Evolutionary conservation across 371 early-diverging fungal genomes (phyloP).

Genomic region (Sporodiniella umbellata): DNA sequence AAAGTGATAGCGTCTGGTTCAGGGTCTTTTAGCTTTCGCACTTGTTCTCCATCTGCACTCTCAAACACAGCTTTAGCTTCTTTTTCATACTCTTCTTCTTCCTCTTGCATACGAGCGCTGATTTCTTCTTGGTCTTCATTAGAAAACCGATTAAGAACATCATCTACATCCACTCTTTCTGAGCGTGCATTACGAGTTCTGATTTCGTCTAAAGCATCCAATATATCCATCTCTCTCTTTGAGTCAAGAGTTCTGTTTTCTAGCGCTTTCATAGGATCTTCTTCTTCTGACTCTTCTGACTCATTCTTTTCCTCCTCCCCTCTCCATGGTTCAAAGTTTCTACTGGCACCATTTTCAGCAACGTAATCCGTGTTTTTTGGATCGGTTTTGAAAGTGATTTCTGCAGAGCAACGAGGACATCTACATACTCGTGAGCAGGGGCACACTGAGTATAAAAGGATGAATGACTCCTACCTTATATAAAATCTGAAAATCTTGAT

Average conservation of each 20-base stretch:
- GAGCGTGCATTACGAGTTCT: conserved; percentile 80
- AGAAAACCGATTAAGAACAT: conserved; percentile 52
- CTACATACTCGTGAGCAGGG: conserved; percentile 20
- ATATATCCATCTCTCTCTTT: conserved; percentile 94
- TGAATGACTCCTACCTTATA: conserved; percentile 53
- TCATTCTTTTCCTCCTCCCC: conserved; percentile 72
- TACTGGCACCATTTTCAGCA: conserved; percentile 88
- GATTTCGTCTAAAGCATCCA: conserved; percentile 95
- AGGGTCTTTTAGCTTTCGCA: conserved; percentile 59
- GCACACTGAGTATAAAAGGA: neutral
- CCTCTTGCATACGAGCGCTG: conserved; percentile 33
- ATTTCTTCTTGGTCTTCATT: conserved; percentile 38
- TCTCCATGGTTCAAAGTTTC: conserved; percentile 97
- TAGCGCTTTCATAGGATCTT: conserved; percentile 91
- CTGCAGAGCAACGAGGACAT: conserved; percentile 93
- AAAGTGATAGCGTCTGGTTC: conserved; percentile 49
- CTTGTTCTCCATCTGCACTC: conserved; percentile 65
- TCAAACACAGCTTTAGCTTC: conserved; percentile 66
- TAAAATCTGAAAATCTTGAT: conserved; percentile 95
- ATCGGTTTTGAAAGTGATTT: conserved; percentile 98
- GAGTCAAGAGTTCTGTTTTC: conserved; percentile 92
- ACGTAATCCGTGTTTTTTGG: conserved; percentile 95
- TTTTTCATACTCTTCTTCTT: conserved; percentile 70
- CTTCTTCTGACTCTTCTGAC: conserved; percentile 65
- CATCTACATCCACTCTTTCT: conserved; percentile 74